phyloP scores from a whole-genome alignment of 805 yeast genomes.

The Metschnikowia peoriensis region DNA sequence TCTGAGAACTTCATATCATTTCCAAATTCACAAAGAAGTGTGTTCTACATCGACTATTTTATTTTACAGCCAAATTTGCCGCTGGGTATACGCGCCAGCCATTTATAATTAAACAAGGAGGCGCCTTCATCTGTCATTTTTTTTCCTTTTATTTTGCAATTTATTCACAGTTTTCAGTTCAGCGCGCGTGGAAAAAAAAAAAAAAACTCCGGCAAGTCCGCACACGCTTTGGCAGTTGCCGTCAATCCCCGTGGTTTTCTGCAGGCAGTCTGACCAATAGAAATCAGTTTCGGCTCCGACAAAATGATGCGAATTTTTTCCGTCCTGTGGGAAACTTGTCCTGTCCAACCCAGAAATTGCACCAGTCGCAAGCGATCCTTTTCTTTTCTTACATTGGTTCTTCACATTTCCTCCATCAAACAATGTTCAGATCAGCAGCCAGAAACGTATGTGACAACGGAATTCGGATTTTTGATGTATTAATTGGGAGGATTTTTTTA shows the following conservation, averaged over 20 bases:
- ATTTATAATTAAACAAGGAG: neutral
- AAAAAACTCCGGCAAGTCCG: slow-evolving; percentile 4
- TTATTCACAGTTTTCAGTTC: neutral
- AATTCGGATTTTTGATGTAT: neutral
- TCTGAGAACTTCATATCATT: too few relatives aligned
- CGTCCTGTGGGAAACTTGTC: slow-evolving; percentile 2
- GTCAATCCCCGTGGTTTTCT: neutral
- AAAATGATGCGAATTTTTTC: slow-evolving; percentile 19
- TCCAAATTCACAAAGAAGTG: too few relatives aligned
- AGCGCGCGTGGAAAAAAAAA: neutral
- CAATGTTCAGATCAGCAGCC: slow-evolving; percentile 20
- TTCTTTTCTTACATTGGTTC: slow-evolving; percentile 7
- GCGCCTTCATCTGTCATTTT: neutral
- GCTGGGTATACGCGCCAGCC: neutral
- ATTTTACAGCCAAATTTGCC: neutral
- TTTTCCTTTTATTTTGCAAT: neutral
- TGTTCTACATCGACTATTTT: neutral
- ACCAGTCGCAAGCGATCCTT: slow-evolving; percentile 7
- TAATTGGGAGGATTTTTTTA: neutral
- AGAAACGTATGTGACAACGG: slow-evolving; percentile 18
- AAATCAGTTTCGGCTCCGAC: slow-evolving; percentile 19
- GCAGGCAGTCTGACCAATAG: slow-evolving; percentile 15
- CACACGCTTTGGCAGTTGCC: neutral
- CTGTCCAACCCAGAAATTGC: neutral
- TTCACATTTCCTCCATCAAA: slow-evolving; percentile 10